Percentiles rank a stretch among this genome's conserved stretches.
phyloP scores from a whole-genome alignment of 2,329 filamentous ascomycete genomes.

The Alternaria postmessia region DNA sequence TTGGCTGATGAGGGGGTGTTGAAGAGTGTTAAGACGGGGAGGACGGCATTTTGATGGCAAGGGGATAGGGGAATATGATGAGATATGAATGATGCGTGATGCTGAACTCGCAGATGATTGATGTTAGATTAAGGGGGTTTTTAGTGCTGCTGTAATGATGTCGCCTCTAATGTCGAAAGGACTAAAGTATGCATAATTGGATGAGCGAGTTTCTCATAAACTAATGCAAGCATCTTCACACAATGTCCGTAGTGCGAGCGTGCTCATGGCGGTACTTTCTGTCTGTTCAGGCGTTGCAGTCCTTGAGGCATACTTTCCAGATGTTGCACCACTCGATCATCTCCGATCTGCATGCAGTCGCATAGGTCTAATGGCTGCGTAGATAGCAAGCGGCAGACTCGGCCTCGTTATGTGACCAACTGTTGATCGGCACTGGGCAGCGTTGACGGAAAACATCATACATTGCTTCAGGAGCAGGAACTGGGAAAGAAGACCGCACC shows the following conservation, averaged over 20 bases:
- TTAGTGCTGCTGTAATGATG: neutral
- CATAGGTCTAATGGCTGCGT: neutral
- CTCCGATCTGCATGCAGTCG: neutral
- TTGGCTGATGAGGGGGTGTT: conserved; percentile 52
- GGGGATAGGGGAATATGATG: neutral
- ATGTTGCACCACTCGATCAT: too few relatives aligned
- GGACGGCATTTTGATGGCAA: conserved; percentile 41
- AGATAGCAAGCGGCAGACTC: neutral
- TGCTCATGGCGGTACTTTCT: neutral
- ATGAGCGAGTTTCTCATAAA: neutral
- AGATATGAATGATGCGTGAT: neutral
- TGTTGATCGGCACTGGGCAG: neutral
- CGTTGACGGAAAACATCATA: neutral
- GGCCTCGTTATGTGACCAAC: neutral
- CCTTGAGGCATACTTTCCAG: neutral
- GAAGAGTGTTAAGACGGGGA: conserved; percentile 52
- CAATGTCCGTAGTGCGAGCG: neutral
- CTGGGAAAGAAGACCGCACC: neutral
- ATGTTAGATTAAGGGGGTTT: neutral
- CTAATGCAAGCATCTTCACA: neutral
- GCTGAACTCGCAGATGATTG: neutral
- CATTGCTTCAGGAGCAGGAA: conserved; percentile 3
- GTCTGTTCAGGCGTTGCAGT: neutral
- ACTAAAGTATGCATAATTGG: neutral
- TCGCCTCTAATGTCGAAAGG: neutral